phyloP scores from a whole-genome alignment of 345 rosid species.

The Rhizophora apiculata region DNA sequence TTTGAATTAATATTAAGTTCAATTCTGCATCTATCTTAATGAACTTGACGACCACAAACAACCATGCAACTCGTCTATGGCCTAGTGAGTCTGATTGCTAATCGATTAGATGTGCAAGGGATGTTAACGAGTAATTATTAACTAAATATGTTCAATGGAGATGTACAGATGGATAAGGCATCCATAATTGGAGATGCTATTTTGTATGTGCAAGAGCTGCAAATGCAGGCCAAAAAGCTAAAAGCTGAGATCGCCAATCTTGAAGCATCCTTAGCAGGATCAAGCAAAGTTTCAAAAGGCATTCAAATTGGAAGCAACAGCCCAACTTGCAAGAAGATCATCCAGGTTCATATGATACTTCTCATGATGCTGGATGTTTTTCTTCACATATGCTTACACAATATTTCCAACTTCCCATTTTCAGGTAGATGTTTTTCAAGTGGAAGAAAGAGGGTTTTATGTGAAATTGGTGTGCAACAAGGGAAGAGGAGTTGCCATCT shows the following conservation, averaged over 20 bases:
- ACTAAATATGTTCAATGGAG: not conserved
- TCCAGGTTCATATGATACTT: constrained; percentile 40
- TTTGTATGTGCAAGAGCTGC: constrained; percentile 65
- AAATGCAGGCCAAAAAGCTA: constrained; percentile 60
- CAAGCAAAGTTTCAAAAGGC: constrained; percentile 26
- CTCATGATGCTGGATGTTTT: not conserved
- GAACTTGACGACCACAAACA: not conserved
- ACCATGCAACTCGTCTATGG: no score
- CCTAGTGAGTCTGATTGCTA: not conserved
- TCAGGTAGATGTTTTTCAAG: constrained; percentile 70
- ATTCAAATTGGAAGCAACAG: constrained; percentile 20
- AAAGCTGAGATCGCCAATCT: constrained; percentile 62
- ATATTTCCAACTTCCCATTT: not conserved
- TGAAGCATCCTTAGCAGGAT: constrained; percentile 47
- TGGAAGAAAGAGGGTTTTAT: constrained; percentile 69
- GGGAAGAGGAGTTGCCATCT: constrained; percentile 57
- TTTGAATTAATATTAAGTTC: not conserved
- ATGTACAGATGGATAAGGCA: constrained; percentile 88
- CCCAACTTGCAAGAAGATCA: constrained; percentile 43
- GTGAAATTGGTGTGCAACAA: constrained; percentile 52
- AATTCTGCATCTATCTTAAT: not conserved
- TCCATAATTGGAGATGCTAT: constrained; percentile 85
- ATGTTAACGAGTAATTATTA: no score
- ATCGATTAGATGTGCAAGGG: no score
- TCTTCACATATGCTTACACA: not conserved